A percentile compares a stretch with the other conserved stretches of the same genome.
Evolutionary conservation across 2,329 filamentous ascomycete species (phyloP).

Genomic region (Saccharata proteae): DNA sequence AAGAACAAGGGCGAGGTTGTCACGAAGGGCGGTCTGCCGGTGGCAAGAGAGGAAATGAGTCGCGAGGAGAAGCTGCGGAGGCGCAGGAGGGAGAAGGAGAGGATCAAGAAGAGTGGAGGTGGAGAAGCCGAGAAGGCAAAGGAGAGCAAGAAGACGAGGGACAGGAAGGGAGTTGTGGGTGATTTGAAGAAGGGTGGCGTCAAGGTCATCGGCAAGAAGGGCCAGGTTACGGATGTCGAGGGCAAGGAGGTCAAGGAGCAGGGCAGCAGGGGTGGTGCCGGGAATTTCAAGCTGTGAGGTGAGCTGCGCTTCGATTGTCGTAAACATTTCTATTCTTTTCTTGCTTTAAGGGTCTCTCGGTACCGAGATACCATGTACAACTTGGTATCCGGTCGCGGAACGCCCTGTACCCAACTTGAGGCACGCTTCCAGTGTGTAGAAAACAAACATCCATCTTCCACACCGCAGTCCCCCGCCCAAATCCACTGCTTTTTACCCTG

Average conservation of each 20-base stretch:
- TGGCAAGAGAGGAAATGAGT: constrained; percentile 75
- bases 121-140: constrained; percentile 29
- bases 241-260: constrained; percentile 54
- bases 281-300: constrained; percentile 20
- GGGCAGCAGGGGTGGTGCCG: constrained; percentile 15
- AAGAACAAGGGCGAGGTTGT: constrained; percentile 60
- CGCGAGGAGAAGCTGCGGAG: constrained; percentile 72
- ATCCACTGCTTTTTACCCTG: too few species aligned
- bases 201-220: constrained; percentile 83
- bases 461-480: too few species aligned
- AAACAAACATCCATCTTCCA: too few species aligned
- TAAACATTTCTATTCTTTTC: too few species aligned
- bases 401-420: too few species aligned
- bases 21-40: constrained; percentile 62
- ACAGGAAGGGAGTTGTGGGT: constrained; percentile 47
- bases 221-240: constrained; percentile 71
- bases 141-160: constrained; percentile 47
- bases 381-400: too few species aligned
- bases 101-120: constrained; percentile 53
- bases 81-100: constrained; percentile 74
- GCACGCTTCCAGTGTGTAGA: too few species aligned
- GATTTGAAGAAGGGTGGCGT: constrained; percentile 76
- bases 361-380: too few species aligned
- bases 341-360: too few species aligned
- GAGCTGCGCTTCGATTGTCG: background rate